Base-by-base conservation (phyloP, 1,284 basidiomycete species). In the Heimioporus punctisporus region DNA sequence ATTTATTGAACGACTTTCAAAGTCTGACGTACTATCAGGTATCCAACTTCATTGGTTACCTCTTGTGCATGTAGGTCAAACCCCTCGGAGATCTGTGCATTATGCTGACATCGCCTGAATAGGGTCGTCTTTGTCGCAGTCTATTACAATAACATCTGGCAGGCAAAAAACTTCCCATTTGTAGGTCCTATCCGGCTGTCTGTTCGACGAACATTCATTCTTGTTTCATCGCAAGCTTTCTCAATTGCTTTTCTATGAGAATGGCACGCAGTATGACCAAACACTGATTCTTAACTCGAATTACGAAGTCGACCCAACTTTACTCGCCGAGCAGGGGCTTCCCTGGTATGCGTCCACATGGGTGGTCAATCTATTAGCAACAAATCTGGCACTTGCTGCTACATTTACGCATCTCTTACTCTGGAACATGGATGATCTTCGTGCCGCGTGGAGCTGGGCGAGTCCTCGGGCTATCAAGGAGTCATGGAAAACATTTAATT, bases 371-470 rank as follows among this genome's bases (percentile, higher is more conserved):
- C 41, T 73, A 15, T 50, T 71, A 8, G 0, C 55, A 8, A 57
- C 56, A 1, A 71, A 68, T 30, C 5, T 70, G 47, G 77, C 69
- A 21, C 72, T 81, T 59, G 80, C 68, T 31, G 80, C 79, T 2
- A 81, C 80, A 0, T 74, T 83, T 54, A 77, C 77, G 0, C 82
- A 83, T 57, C 69, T 82, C 10, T 63, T 79, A 43, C 71, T 83
- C 8, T 83, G 80, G 81, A 80, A 80, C 56, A 58, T 60, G 51
- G 60, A 75, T 25, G 80, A 82, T 50, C 60, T 83, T 54, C 56
- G 64, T 14, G 58, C 62, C 12, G 76, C 79, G 2, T 79, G 79
- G 78, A 60, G 54, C 15, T 82, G 80, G 79, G 62, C 67, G n/a
- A 68, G 21, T 45, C 78, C 46, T 46, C 44, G 10, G 25, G 28